Conservation (phyloP, 768 basidiomycete genomes). For the Strobilomyces confusus region DNA sequence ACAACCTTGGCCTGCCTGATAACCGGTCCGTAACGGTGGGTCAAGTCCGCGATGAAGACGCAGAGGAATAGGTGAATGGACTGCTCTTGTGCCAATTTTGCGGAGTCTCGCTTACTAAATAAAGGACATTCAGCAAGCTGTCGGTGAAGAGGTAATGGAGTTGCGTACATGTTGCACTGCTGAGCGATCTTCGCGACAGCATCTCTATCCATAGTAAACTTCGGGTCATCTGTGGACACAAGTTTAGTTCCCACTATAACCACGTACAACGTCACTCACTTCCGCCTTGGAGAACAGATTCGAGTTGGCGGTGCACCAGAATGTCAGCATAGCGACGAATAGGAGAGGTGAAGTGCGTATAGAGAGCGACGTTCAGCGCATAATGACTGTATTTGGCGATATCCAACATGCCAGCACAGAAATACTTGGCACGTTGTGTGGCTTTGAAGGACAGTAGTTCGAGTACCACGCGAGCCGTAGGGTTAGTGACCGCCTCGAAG, state of each 20-base stretch:
- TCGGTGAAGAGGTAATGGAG: neutral
- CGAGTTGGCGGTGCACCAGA: slow-evolving; percentile 93
- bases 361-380: slow-evolving; percentile 84
- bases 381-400: slow-evolving; percentile 97
- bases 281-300: slow-evolving; percentile 75
- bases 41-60: slow-evolving; percentile 89
- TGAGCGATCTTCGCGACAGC: slow-evolving; percentile 97
- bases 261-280: slow-evolving; percentile 36
- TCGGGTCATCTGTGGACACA: slow-evolving; percentile 54
- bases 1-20: slow-evolving; percentile 93
- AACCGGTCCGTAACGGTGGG: slow-evolving; percentile 92
- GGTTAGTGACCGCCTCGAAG: slow-evolving; percentile 69
- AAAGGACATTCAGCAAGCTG: slow-evolving; percentile 12
- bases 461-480: slow-evolving; percentile 71
- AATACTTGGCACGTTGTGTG: slow-evolving; percentile 95
- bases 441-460: slow-evolving; percentile 84
- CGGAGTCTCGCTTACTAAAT: slow-evolving; percentile 87
- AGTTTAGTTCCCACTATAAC: slow-evolving; percentile 2
- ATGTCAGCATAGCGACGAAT: slow-evolving; percentile 93
- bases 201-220: slow-evolving; percentile 97
- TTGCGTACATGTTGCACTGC: slow-evolving; percentile 89
- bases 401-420: slow-evolving; percentile 98
- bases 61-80: slow-evolving; percentile 95
- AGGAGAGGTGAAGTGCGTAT: slow-evolving; percentile 91
- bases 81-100: slow-evolving; percentile 91